phyloP scores from a whole-genome alignment of 306 rosid species.

The Albizia julibrissin region DNA sequence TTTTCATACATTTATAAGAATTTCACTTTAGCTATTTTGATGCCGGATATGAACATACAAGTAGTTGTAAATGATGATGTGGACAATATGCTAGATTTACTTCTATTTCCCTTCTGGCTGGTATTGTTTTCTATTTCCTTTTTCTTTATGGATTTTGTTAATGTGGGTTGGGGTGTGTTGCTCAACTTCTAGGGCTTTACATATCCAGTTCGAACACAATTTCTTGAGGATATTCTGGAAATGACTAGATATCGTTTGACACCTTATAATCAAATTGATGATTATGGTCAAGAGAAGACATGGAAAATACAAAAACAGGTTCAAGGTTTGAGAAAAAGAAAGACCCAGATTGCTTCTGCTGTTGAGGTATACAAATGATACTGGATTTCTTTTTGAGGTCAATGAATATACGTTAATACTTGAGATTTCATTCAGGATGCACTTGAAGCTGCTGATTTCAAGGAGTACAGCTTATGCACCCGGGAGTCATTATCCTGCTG shows the following conservation, averaged over 20 bases:
- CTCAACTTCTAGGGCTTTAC: conserved; percentile 76
- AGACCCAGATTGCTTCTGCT: conserved; percentile 87
- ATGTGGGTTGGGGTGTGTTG: conserved; percentile 8
- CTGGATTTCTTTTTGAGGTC: neutral
- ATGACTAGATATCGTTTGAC: conserved; percentile 70
- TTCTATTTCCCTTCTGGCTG: conserved; percentile 28
- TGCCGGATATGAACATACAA: neutral
- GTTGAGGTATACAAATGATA: conserved; percentile 64
- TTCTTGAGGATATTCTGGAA: conserved; percentile 86
- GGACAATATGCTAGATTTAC: conserved; percentile 7
- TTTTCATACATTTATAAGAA: neutral
- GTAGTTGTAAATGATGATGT: conserved; percentile 10
- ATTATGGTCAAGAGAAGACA: conserved; percentile 86
- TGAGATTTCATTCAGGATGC: conserved; percentile 64
- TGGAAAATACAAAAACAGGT: conserved; percentile 95
- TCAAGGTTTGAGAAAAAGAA: conserved; percentile 72
- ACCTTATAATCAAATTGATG: conserved; percentile 85
- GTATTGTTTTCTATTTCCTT: neutral
- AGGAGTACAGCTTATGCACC: conserved; percentile 64
- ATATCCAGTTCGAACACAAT: conserved; percentile 79
- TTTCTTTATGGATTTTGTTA: neutral
- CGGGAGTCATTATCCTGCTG: conserved; percentile 79
- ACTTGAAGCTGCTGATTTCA: conserved; percentile 65
- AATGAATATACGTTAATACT: neutral
- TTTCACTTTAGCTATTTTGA: conserved; percentile 19